A percentile compares a stretch with the other conserved stretches of the same genome.
These are phyloP conservation scores for Schizopora paradoxa DNA, from an alignment of 1,284 basidiomycete species.

Conservation along the genomic window DNA sequence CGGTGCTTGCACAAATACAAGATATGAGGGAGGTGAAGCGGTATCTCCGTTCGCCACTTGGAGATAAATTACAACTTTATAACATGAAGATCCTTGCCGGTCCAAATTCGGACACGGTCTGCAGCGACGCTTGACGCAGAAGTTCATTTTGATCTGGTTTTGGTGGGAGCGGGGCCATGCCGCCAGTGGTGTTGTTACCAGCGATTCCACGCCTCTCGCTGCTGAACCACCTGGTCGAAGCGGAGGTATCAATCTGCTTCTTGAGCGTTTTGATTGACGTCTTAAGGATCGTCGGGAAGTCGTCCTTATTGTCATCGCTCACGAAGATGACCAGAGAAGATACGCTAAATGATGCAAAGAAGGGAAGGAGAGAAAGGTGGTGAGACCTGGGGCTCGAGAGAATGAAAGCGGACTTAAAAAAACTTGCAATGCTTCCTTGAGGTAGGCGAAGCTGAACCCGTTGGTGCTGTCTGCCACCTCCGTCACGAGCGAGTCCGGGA, in stretches of 20 bases:
- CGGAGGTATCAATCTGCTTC: conserved; percentile 48
- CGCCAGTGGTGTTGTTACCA: background rate
- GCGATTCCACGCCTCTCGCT: conserved; percentile 1
- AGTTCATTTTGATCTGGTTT: conserved; percentile 20
- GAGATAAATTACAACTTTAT: too few relatives aligned
- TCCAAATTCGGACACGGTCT: too few relatives aligned
- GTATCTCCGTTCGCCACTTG: too few relatives aligned
- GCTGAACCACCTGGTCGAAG: conserved; percentile 2
- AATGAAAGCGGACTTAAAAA: conserved; percentile 13
- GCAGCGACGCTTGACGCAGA: too few relatives aligned
- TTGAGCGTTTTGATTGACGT: conserved; percentile 54
- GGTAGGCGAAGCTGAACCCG: conserved; percentile 74
- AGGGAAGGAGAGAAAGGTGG: background rate
- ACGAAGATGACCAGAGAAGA: conserved; percentile 57
- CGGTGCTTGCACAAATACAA: too few relatives aligned
- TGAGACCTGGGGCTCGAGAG: conserved; percentile 20
- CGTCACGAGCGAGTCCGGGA: conserved; percentile 57
- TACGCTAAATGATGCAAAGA: conserved; percentile 37
- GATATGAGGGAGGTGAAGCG: too few relatives aligned
- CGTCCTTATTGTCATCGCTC: conserved; percentile 39
- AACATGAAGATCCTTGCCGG: too few relatives aligned
- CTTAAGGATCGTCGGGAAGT: conserved; percentile 47
- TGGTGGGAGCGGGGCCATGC: conserved; percentile 10
- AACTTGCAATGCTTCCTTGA: conserved; percentile 80
- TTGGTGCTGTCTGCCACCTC: conserved; percentile 56